Base-by-base conservation (phyloP, 140 eudicot species). In the Ambrosia hybrid region DNA sequence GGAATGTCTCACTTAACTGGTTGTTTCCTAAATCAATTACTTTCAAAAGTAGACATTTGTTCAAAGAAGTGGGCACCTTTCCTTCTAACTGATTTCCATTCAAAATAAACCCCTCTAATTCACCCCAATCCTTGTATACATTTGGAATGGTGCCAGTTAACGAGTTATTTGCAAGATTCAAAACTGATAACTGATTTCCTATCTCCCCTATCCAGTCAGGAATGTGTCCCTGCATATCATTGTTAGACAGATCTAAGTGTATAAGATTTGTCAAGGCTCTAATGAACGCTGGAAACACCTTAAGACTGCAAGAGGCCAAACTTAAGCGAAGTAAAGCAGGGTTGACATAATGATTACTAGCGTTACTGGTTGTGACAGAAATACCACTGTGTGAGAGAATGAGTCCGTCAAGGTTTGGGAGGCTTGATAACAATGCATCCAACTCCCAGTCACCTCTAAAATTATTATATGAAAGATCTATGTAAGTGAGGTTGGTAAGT, bases 1-100 rank as follows among this genome's bases (percentile, higher is more conserved):
- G 88, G 55, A 83, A 73, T 4, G 73, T 73, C 3, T 67, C 88
- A 34, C 33, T 65, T 1, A 83, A 26, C 0, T 64, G 45, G 72
- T 83, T 83, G 67, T 68, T 73, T 34, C 78, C 83, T 1, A 83
- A 3, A 66, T 83, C 80, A 16, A 83, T 59, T 0, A 83, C 52
- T 51, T 41, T 67, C 64, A 83, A 58, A 1, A 0, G 0, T 1
- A 0, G 39, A 39, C 84, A 83, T 4, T 65, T 70, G 33, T 57
- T 10, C 72, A 83, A 67, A 12, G 82, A 62, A 38, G 11, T 26
- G 10, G 87, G 87, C 8, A 83, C 4, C 37, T 13, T 21, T 17
- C 88, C 88, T n/a, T 79, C 80, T 36, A 79, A 36, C 34, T 59
- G 80, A 60, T 79, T 83, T 4, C 26, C 53, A 2, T 55, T 72